These are phyloP conservation scores for Colletotrichum sp. DNA, from an alignment of 2,329 filamentous ascomycete species.

Conservation along the genomic window DNA sequence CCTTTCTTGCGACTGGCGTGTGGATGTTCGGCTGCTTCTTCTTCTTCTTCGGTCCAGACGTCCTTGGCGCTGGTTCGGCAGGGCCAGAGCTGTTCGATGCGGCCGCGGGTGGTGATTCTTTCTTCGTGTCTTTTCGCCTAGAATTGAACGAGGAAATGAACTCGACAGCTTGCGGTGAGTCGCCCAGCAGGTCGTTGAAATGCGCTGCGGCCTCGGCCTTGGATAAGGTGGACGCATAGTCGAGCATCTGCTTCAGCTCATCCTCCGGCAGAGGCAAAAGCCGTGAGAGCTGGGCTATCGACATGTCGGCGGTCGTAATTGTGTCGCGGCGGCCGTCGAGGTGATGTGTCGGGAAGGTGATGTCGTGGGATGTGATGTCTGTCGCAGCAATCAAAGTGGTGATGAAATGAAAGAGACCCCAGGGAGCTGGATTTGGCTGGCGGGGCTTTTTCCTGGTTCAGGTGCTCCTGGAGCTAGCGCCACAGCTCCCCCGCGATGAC, in stretches of 20 bases:
- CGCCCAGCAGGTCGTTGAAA: constrained; percentile 86
- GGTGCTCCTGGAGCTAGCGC: background rate
- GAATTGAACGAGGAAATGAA: constrained; percentile 86
- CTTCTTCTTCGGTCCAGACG: constrained; percentile 45
- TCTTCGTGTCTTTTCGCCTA: constrained; percentile 48
- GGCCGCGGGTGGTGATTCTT: constrained; percentile 31
- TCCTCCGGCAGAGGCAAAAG: constrained; percentile 86
- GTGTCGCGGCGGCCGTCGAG: background rate
- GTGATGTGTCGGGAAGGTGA: background rate
- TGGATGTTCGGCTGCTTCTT: constrained; percentile 69
- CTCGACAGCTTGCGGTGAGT: constrained; percentile 77
- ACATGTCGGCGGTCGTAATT: constrained; percentile 44
- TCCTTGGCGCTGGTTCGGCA: constrained; percentile 53
- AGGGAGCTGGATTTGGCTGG: background rate
- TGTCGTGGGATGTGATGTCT: background rate
- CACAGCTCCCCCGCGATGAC: constrained; percentile 3
- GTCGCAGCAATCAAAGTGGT: background rate
- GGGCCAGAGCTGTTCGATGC: background rate
- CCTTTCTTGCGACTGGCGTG: constrained; percentile 65
- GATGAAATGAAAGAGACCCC: background rate
- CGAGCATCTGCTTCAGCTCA: constrained; percentile 82
- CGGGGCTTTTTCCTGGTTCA: background rate
- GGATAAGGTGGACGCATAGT: constrained; percentile 79
- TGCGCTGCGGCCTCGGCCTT: constrained; percentile 82
- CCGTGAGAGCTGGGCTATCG: constrained; percentile 72